These are phyloP conservation scores for Cladosporium sp. DNA, from an alignment of 2,329 filamentous ascomycete genomes.

Conservation along the genomic window DNA sequence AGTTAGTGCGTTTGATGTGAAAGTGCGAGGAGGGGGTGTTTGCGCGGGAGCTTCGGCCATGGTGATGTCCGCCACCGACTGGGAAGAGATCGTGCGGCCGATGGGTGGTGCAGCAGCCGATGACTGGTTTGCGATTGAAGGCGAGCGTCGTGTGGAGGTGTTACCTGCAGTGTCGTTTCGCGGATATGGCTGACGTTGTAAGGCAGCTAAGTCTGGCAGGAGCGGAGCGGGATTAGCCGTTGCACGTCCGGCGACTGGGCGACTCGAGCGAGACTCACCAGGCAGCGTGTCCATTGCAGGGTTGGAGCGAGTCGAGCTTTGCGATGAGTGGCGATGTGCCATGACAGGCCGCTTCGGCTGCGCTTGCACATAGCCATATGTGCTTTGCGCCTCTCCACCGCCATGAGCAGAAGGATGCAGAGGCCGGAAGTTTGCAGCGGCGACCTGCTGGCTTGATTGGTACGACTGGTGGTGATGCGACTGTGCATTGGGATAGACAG, in stretches of 20 bases:
- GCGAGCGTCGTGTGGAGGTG: constrained; percentile 29
- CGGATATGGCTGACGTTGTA: constrained; percentile 41
- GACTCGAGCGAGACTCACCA: constrained; percentile 30
- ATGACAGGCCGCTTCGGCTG: constrained; percentile 20
- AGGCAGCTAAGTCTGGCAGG: constrained; percentile 40
- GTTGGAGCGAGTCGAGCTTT: constrained; percentile 23
- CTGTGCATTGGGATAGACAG: constrained; percentile 13
- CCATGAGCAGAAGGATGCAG: constrained; percentile 18
- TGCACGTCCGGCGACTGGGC: background rate
- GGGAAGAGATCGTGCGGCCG: constrained; percentile 38
- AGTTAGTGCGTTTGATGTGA: constrained; percentile 40
- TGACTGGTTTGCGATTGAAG: constrained; percentile 18
- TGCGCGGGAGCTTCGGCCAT: constrained; percentile 46
- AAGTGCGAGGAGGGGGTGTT: constrained; percentile 39
- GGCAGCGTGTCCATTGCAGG: constrained; percentile 47
- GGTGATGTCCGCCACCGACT: constrained; percentile 41
- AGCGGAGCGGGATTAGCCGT: constrained; percentile 17
- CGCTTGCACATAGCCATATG: constrained; percentile 4
- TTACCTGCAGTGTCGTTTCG: constrained; percentile 31
- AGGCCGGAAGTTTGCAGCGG: constrained; percentile 20
- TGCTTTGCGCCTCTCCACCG: background rate
- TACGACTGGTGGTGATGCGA: constrained; percentile 12
- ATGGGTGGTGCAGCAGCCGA: constrained; percentile 23
- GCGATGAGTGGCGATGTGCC: constrained; percentile 37
- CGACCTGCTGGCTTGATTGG: constrained; percentile 13